Base-by-base conservation (phyloP, 257 asterid genomes). In the Lycium barbarum region DNA sequence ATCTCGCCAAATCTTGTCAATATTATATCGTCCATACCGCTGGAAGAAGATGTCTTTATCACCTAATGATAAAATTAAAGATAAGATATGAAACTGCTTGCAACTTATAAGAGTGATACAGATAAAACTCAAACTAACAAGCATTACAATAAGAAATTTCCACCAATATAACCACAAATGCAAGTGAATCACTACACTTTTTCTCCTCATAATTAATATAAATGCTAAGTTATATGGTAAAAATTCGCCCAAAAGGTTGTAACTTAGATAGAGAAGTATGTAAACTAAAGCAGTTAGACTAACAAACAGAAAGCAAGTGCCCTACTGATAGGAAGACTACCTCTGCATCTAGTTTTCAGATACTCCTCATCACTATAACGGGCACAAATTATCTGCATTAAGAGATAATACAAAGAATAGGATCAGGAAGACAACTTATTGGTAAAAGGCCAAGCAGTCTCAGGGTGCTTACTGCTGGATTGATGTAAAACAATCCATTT, bases 281-380 rank as follows among this genome's bases (percentile, higher is more conserved):
- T 13, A 62, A 62, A 62, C 22, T 20, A 62, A 22, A 62, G 68
- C 5, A 62, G 68, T 20, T 62, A 62, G 68, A 62, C 68, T 62
- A 20, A 20, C 33, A 58, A 58, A 58, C 61, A 18, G 68, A 9
- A 7, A 1, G 15, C 68, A 62, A 9, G 9, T 62, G 20, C 35
- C 38, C 68, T 22, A 49, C 20, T 80, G 84, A 85, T 47, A 79
- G 36, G 47, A 72, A 80, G 65, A 82, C 71, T 84, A 95, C 99
- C 99, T 91, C 85, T 88, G 91, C 98, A 95, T 91, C 99, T 91
- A 84, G 90, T 89, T 83, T 83, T 86, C 81, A 97, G 88, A 84
- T 95, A 97, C 59, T 97, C 98, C 88, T 94, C 94, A 76, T 97
- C 98, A 84, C 93, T 92, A 71, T 94, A 95, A 73, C 93, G 97